Evolutionary conservation across 1,284 basidiomycete species (phyloP), one percentile per base, ranked within the genome.

Genomic region (Trametes sp.): DNA sequence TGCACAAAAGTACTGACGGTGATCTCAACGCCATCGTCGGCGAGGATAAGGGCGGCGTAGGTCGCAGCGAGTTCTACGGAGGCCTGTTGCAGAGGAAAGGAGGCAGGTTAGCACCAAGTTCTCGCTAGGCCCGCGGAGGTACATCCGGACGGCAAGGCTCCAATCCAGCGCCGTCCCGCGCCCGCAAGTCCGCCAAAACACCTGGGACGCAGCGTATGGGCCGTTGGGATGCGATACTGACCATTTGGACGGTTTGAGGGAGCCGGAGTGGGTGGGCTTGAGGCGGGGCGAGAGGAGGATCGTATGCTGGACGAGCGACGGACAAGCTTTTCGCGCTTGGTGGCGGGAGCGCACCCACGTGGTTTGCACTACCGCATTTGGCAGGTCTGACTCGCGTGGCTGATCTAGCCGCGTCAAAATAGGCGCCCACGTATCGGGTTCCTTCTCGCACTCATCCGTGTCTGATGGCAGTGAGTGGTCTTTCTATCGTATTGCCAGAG

Each of bases 1-100:
- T 0, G 16, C 21, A 46, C 1, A 0, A 23, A 24, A 33, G 21
- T 10, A 88, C 94, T 76, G 75, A 98, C 96, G 71, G 96, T 96
- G 78, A 99, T 98, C 86, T 98, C 97, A 76, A 96, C 82, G 73
- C 90, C 92, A 72, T 98, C 96, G 83, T 98, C 96, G 73, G 96
- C 96, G 77, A 98, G 94, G 84, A 98, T 97, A 77, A 96, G 92
- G 66, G 94, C 90, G 73, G 95, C 94, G 83, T 96, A 96, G 71
- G 95, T 94, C 64, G 93, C 84, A 72, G 94, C 93, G 76, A 95
- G 89, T 78, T 96, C 94, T 61, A 76, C 57, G 72, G 81, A 77
- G 76, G 88, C 86, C 89, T 82, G 64, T 53, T 46, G 21, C 44
- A 48, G 78, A 88, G 5, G 45, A 44, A 54, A 11, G 24, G 3